These are phyloP conservation scores for Asterella californica DNA, from an alignment of 225 moss, liverwort and hornwort species.

Conservation along the genomic window DNA sequence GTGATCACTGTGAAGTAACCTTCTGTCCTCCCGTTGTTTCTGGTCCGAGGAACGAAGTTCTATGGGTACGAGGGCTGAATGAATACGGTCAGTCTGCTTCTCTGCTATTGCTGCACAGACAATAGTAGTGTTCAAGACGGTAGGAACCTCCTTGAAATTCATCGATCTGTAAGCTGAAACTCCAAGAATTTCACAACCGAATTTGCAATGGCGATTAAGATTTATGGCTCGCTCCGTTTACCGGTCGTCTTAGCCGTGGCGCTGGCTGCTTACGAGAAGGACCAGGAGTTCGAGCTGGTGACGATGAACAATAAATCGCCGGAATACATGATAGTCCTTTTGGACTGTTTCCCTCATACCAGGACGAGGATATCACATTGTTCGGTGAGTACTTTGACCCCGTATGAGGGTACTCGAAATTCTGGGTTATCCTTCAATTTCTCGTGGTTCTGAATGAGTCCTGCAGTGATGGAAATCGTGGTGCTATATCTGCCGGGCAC, in stretches of 20 bases:
- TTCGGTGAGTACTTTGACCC: background rate
- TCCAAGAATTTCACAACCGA: background rate
- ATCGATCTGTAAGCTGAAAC: background rate
- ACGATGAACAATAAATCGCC: background rate
- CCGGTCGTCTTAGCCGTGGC: conserved; percentile 5
- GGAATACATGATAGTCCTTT: conserved; percentile 8
- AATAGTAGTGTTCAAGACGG: too few species aligned
- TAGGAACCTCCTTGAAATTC: too few species aligned
- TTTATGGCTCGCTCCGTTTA: conserved; percentile 4
- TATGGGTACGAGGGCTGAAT: too few species aligned
- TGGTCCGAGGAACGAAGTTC: too few species aligned
- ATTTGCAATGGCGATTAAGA: conserved; percentile 10
- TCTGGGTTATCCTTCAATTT: background rate
- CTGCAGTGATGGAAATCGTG: too few species aligned
- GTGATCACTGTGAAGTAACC: too few species aligned
- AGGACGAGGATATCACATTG: conserved; percentile 16
- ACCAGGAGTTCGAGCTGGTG: conserved; percentile 4
- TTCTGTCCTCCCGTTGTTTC: too few species aligned
- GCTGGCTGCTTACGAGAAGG: conserved; percentile 7
- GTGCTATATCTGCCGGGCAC: too few species aligned
- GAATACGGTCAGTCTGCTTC: too few species aligned
- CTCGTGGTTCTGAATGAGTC: too few species aligned
- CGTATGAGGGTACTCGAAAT: background rate
- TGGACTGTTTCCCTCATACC: conserved; percentile 3
- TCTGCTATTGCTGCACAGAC: too few species aligned